A percentile compares a stretch with the other conserved stretches of the same genome.
These are phyloP conservation scores for Malus orientalis DNA, from an alignment of 306 rosid species.

Conservation along the genomic window DNA sequence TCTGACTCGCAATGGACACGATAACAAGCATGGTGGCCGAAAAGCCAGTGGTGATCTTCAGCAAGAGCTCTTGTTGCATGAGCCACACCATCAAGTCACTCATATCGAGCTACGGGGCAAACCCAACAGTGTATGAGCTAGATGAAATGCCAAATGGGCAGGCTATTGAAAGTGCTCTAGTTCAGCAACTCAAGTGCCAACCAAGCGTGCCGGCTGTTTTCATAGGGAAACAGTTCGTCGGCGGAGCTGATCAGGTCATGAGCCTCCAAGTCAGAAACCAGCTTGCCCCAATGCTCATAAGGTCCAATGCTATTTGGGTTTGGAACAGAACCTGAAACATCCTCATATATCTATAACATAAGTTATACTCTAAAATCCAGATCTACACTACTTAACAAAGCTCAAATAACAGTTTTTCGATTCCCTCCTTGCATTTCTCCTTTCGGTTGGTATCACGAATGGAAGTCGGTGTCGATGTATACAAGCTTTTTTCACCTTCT, in stretches of 20 bases:
- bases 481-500: not conserved
- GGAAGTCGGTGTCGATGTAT: not conserved
- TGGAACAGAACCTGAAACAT: conserved; percentile 10
- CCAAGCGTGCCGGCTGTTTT: conserved; percentile 67
- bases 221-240: conserved; percentile 60
- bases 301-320: conserved; percentile 50
- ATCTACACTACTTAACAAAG: not conserved
- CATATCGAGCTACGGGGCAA: conserved; percentile 45
- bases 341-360: not conserved
- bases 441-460: not conserved
- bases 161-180: conserved; percentile 39
- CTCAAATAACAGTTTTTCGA: conserved; percentile 4
- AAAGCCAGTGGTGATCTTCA: conserved; percentile 72
- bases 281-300: conserved; percentile 47
- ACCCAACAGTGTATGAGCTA: conserved; percentile 37
- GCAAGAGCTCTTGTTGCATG: conserved; percentile 52
- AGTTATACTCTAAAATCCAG: not conserved
- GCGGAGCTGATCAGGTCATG: conserved; percentile 53
- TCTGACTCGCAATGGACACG: conserved; percentile 35
- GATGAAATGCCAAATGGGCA: conserved; percentile 47
- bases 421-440: not conserved
- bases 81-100: conserved; percentile 41
- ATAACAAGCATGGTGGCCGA: conserved; percentile 43
- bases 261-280: conserved; percentile 50
- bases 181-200: conserved; percentile 31